These are phyloP conservation scores for Dryas alaskensis DNA, from an alignment of 306 rosid genomes.

Conservation along the genomic window DNA sequence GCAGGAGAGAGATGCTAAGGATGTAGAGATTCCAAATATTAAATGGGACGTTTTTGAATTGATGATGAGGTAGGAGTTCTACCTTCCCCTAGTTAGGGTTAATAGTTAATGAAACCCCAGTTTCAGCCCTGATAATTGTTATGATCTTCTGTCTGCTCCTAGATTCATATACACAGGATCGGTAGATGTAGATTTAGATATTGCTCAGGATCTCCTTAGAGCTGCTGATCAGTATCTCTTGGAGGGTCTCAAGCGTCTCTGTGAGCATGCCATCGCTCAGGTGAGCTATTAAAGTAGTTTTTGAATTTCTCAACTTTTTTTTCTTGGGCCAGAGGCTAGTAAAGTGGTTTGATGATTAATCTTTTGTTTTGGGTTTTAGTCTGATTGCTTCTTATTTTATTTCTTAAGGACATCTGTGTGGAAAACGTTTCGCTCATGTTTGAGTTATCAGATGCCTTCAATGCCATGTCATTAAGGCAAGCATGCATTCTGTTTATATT, in stretches of 20 bases:
- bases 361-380: not conserved
- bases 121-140: not conserved
- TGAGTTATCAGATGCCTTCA: slow-evolving; percentile 51
- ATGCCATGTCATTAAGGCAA: slow-evolving; percentile 54
- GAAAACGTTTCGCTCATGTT: slow-evolving; percentile 52
- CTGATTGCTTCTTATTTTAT: slow-evolving; percentile 2
- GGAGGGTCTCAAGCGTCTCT: slow-evolving; percentile 63
- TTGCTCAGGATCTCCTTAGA: slow-evolving; percentile 59
- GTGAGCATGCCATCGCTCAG: slow-evolving; percentile 62
- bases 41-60: slow-evolving; percentile 33
- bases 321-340: not conserved
- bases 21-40: slow-evolving; percentile 40
- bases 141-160: not conserved
- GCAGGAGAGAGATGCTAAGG: slow-evolving; percentile 37
- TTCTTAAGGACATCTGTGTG: slow-evolving; percentile 44
- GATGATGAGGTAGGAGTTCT: slow-evolving; percentile 36
- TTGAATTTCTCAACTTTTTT: too few relatives aligned
- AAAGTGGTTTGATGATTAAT: not conserved
- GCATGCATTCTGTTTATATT: slow-evolving; percentile 59
- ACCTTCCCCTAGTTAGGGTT: not conserved
- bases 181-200: slow-evolving; percentile 41
- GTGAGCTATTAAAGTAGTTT: slow-evolving; percentile 23
- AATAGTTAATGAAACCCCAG: not conserved
- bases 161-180: slow-evolving; percentile 71
- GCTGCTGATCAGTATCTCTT: slow-evolving; percentile 83